Conservation (phyloP, 2,329 filamentous ascomycete species). For the Teratosphaeria epicoccoides region DNA sequence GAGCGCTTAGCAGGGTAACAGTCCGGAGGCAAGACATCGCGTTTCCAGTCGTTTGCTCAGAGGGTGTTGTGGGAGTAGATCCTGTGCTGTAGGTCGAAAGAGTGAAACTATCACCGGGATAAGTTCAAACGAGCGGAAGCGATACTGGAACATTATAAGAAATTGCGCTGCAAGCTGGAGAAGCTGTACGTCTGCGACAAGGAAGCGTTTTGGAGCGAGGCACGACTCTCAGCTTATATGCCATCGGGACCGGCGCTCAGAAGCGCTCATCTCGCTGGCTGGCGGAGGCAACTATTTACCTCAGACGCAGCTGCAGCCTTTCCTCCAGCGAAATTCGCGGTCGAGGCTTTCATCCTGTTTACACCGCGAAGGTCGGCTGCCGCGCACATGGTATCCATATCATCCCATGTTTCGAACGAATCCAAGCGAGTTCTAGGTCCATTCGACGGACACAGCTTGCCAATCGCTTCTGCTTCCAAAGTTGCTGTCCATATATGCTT, state of each 20-base stretch:
- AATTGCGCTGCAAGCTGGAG: neutral
- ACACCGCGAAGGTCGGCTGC: neutral
- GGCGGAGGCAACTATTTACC: neutral
- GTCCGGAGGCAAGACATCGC: slow-evolving; percentile 19
- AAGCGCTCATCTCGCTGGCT: neutral
- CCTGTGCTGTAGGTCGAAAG: neutral
- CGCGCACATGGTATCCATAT: neutral
- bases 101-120: neutral
- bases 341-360: neutral
- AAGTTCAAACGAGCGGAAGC: neutral
- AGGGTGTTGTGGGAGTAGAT: too few species aligned
- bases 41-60: too few species aligned
- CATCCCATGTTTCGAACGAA: neutral
- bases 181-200: neutral
- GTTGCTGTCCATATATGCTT: neutral
- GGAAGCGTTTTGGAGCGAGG: neutral
- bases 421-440: neutral
- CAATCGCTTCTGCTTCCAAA: neutral
- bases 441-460: neutral
- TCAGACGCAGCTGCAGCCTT: neutral
- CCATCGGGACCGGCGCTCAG: neutral
- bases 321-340: neutral
- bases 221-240: neutral
- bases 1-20: slow-evolving; percentile 19
- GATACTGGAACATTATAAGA: neutral